These are phyloP conservation scores for Rhytidiadelphus loreus DNA, from an alignment of 225 moss, liverwort and hornwort species.

Conservation along the genomic window DNA sequence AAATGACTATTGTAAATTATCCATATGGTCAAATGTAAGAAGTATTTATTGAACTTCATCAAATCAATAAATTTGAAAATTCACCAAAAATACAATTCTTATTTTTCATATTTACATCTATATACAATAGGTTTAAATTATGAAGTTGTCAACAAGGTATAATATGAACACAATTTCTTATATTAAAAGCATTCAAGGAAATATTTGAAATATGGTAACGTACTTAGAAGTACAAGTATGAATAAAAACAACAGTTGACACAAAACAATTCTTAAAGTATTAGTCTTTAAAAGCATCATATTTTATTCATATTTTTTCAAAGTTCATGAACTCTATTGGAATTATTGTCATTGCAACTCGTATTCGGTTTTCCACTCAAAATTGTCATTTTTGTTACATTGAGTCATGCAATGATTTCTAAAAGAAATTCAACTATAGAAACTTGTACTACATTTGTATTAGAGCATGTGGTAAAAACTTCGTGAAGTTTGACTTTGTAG, in stretches of 20 bases:
- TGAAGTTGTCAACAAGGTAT: not conserved
- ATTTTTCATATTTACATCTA: not conserved
- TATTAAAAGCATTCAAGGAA: rapidly evolving
- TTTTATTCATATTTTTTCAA: too few relatives aligned
- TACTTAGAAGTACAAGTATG: not conserved
- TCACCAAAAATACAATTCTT: not conserved
- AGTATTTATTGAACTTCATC: not conserved
- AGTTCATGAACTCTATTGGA: not conserved
- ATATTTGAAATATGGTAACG: rapidly evolving
- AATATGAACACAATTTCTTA: not conserved
- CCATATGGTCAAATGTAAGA: not conserved
- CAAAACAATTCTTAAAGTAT: not conserved
- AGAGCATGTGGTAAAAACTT: rapidly evolving
- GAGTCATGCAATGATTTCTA: not conserved
- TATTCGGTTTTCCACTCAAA: not conserved
- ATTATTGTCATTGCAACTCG: not conserved
- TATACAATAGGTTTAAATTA: not conserved
- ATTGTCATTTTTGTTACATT: not conserved
- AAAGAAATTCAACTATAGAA: rapidly evolving
- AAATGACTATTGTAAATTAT: not conserved
- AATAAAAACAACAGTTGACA: not conserved
- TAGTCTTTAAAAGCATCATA: not conserved
- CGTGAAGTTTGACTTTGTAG: not conserved
- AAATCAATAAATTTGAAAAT: not conserved
- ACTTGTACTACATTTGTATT: not conserved